These are phyloP conservation scores for Bretziella fagacearum DNA, from an alignment of 2,329 filamentous ascomycete species.

Conservation along the genomic window DNA sequence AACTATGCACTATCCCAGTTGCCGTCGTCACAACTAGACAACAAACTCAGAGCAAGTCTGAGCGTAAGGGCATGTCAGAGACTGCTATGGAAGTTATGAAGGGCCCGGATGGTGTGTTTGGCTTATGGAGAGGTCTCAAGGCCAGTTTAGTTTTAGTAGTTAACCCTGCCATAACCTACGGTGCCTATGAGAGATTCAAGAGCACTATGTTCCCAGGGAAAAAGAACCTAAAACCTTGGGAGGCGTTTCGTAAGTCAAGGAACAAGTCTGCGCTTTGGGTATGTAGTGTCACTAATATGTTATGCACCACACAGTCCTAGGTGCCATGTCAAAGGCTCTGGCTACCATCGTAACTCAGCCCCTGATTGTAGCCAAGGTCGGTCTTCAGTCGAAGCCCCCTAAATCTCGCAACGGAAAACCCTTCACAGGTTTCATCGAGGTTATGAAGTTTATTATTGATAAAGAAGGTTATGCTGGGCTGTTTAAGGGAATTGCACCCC, in stretches of 20 bases:
- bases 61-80: constrained; percentile 71
- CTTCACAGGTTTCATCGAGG: constrained; percentile 84
- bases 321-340: constrained; percentile 79
- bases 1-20: constrained; percentile 92
- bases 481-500: constrained; percentile 92
- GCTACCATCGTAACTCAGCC: constrained; percentile 89
- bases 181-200: constrained; percentile 81
- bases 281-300: not conserved
- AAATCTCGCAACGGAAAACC: constrained; percentile 70
- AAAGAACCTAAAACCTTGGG: constrained; percentile 57
- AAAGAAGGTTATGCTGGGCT: constrained; percentile 70
- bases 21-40: constrained; percentile 91
- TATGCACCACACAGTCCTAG: constrained; percentile 51
- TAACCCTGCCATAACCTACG: constrained; percentile 95
- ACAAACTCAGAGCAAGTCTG: constrained; percentile 72
- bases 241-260: constrained; percentile 67
- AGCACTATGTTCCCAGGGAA: constrained; percentile 62
- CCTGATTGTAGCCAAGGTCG: constrained; percentile 93
- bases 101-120: constrained; percentile 74
- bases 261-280: not conserved
- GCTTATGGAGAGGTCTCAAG: constrained; percentile 89
- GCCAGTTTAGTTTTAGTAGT: constrained; percentile 89
- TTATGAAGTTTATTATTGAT: constrained; percentile 84
- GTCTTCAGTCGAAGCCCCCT: constrained; percentile 83
- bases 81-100: constrained; percentile 80